Evolutionary conservation across 2,329 filamentous ascomycete genomes (phyloP), one percentile per base, ranked within the genome.

Genomic region (Fusarium pininemorale): DNA sequence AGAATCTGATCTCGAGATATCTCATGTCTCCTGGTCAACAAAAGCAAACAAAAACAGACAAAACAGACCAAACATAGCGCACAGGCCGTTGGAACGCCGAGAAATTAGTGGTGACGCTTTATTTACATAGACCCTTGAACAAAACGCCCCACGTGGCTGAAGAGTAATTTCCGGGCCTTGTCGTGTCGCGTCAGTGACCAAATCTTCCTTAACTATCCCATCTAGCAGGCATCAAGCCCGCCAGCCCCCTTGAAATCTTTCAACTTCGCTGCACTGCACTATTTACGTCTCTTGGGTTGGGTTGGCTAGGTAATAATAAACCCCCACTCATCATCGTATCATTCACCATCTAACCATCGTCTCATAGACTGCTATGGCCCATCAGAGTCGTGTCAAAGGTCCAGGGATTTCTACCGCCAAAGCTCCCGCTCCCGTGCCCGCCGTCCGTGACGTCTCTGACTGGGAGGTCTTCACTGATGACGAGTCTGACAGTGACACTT

Each of bases 81-180:
- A 28, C 63, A 22, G 44, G 28, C 65, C 53, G 47, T 67, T 68
- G 65, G 65, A 68, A 67, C 65, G 54, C 63, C 65, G 48, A 59
- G 63, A 68, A 68, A 68, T 68, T 68, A 67, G 65, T 68, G 65
- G 65, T 66, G 63, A 67, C 65, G 35, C 45, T 58, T 54, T 68
- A 68, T 68, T 61, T 68, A 68, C 65, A 68, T 68, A 68, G 65
- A 68, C 63, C 65, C 65, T 61, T 68, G 65, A 56, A 68, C 53
- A 68, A 54, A 44, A 63, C 58, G 65, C 65, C 65, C 65, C 65
- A 68, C 65, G 65, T 68, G 65, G 65, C 65, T 68, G 41, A 68
- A 48, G 53, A 61, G 65, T 68, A 68, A 68, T 68, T 24, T 68
- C 65, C 65, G 65, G 63, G 62, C 57, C 61, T 50, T 65, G 54